These are phyloP conservation scores for Lepidium didymum DNA, from an alignment of 345 rosid genomes.

Conservation along the genomic window DNA sequence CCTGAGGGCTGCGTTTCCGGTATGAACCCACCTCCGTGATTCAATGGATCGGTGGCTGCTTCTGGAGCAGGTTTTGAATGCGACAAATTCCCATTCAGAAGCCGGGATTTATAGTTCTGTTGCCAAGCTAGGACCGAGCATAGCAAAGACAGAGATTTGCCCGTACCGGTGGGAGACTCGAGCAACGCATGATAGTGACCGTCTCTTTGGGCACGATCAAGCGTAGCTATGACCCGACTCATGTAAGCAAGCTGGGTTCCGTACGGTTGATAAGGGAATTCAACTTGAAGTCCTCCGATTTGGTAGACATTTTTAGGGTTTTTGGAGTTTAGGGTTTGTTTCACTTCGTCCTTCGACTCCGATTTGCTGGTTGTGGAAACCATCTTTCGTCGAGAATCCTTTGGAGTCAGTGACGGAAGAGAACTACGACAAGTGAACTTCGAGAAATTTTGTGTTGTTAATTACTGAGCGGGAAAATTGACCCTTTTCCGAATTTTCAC, in stretches of 20 bases:
- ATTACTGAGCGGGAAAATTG: constrained; percentile 21
- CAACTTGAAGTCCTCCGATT: constrained; percentile 72
- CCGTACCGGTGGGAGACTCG: constrained; percentile 97
- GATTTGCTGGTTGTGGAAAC: constrained; percentile 18
- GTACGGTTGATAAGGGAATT: constrained; percentile 90
- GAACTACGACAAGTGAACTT: not conserved
- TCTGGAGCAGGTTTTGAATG: constrained; percentile 57
- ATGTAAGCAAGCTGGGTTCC: constrained; percentile 94
- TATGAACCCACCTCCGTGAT: constrained; percentile 80
- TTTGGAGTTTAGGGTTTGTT: constrained; percentile 33
- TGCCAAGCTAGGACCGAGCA: constrained; percentile 97
- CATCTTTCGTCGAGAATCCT: constrained; percentile 26
- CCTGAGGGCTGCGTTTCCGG: constrained; percentile 77
- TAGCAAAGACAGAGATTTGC: constrained; percentile 92
- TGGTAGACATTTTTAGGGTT: constrained; percentile 40
- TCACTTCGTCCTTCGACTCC: constrained; percentile 22
- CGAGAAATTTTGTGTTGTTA: not conserved
- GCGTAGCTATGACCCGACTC: constrained; percentile 86
- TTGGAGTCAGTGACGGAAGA: not conserved
- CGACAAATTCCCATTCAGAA: constrained; percentile 31
- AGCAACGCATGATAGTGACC: constrained; percentile 89
- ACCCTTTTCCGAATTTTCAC: not conserved
- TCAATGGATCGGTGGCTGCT: constrained; percentile 70
- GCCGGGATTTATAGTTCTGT: constrained; percentile 41
- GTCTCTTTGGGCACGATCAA: constrained; percentile 79